Base-by-base conservation (phyloP, 2,329 filamentous ascomycete species). In the Cadophora luteo-olivacea region DNA sequence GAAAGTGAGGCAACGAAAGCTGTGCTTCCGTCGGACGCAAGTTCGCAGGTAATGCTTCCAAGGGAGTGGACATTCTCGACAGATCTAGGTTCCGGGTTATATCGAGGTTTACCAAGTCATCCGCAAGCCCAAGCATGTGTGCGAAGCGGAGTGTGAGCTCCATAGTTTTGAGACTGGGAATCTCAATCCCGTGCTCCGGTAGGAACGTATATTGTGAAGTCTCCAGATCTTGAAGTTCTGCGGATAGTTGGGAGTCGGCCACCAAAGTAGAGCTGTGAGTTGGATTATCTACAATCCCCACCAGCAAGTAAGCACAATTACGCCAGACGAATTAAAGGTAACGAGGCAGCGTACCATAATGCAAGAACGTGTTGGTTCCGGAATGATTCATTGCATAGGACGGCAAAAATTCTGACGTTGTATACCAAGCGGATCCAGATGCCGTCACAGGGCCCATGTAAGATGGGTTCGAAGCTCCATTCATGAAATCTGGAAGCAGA, bases 181-280 rank as follows among this genome's bases (percentile, higher is more conserved):
- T 62, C 33, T 68, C 63, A 55, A 68, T 65, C 41, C 14, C 62
- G 51, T 65, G 36, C 49, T 69, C 68, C 32, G 36, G 54, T 65
- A 48, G 67, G 45, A 71, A 69, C 52, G 69, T 71, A 25, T 52
- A 71, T 48, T 71, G 69, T 7, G 69, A 71, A 55, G 68, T 69
- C 54, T 69, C 69, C 22, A 71, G 64, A 32, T 64, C 45, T 66
- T 71, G 67, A 52, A 71, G 65, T 48, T 71, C 69, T 24, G 67
- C 64, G 52, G 33, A 36, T 11, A 36, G 33, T 36, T 36, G 33
- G 33, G 33, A 11, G 11, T 36, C 33, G 33, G 33, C 33, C 33
- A 11, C 11, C 11, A 11, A 36, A 4, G 4, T 11, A 36, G 33
- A 36, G 33, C 33, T 36, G 33, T 36, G 11, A 36, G 33, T 5